A percentile compares a stretch with the other conserved stretches of the same genome.
These are phyloP conservation scores for Macaranga tanarius DNA, from an alignment of 441 rosid species.

Conservation along the genomic window DNA sequence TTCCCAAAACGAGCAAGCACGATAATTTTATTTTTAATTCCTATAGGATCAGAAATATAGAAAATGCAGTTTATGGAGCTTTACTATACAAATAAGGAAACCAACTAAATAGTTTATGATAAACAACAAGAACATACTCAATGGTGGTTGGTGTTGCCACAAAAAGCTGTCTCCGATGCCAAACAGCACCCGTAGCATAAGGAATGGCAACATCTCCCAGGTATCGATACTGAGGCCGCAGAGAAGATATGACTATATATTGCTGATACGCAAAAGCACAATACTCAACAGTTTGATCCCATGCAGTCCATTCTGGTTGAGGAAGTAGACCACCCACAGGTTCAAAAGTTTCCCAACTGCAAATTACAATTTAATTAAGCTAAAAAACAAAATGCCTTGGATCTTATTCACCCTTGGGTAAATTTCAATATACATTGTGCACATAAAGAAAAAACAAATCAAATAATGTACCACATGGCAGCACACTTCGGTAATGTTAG, in stretches of 20 bases:
- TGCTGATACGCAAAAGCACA: slow-evolving; percentile 96
- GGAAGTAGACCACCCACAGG: slow-evolving; percentile 96
- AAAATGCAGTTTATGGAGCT: background rate
- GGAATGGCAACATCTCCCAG: slow-evolving; percentile 98
- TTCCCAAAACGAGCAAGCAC: background rate
- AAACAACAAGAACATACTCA: slow-evolving; percentile 60
- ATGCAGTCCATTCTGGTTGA: slow-evolving; percentile 99
- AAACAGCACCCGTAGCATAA: slow-evolving; percentile 94
- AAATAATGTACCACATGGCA: slow-evolving; percentile 1
- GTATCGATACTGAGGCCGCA: slow-evolving; percentile 95
- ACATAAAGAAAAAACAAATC: background rate
- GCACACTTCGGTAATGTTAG: background rate
- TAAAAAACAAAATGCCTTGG: slow-evolving; percentile 1
- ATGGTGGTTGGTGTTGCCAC: slow-evolving; percentile 97
- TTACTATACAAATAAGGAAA: background rate
- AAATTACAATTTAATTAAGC: slow-evolving; percentile 31
- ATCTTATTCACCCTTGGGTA: background rate
- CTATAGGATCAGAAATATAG: background rate
- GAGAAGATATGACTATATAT: slow-evolving; percentile 88
- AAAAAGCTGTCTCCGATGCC: slow-evolving; percentile 98
- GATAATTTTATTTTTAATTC: slow-evolving; percentile 3
- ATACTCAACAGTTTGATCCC: slow-evolving; percentile 99
- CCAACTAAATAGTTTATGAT: background rate
- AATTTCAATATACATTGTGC: background rate
- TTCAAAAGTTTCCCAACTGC: slow-evolving; percentile 98